A percentile compares a stretch with the other conserved stretches of the same genome.
Evolutionary conservation across 257 asterid species (phyloP).

Genomic region (Linaria vulgaris): DNA sequence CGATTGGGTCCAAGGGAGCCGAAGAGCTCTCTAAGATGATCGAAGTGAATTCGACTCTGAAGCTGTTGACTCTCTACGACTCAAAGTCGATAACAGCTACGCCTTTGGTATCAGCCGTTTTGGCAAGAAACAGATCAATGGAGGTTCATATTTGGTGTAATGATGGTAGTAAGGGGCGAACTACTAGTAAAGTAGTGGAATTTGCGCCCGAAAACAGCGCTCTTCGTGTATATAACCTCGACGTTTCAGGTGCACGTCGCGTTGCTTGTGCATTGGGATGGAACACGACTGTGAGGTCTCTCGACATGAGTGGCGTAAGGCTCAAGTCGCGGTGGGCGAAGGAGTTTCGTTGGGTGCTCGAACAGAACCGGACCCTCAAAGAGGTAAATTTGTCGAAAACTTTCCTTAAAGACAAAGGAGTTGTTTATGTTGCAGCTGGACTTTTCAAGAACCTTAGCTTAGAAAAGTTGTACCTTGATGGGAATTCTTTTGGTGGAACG

Average conservation of each 20-base stretch:
- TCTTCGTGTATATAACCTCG: slow-evolving; percentile 52
- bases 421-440: slow-evolving; percentile 75
- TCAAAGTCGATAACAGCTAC: slow-evolving; percentile 46
- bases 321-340: slow-evolving; percentile 78
- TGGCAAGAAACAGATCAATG: slow-evolving; percentile 70
- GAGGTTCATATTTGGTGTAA: slow-evolving; percentile 75
- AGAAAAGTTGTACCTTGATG: slow-evolving; percentile 59
- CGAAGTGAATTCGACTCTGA: slow-evolving; percentile 76
- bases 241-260: slow-evolving; percentile 54
- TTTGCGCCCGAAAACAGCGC: slow-evolving; percentile 53
- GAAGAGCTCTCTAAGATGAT: slow-evolving; percentile 86
- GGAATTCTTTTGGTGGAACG: slow-evolving; percentile 61
- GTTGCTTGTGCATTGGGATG: slow-evolving; percentile 67
- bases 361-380: slow-evolving; percentile 66
- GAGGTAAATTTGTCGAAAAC: slow-evolving; percentile 65
- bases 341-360: slow-evolving; percentile 80
- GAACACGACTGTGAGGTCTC: slow-evolving; percentile 66
- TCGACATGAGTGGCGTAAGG: slow-evolving; percentile 67
- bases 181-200: slow-evolving; percentile 57
- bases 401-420: slow-evolving; percentile 67
- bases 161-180: slow-evolving; percentile 29
- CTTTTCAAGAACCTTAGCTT: slow-evolving; percentile 65
- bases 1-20: slow-evolving; percentile 70
- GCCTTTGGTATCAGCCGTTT: slow-evolving; percentile 73
- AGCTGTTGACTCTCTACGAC: slow-evolving; percentile 56